Base-by-base conservation (phyloP, 768 basidiomycete genomes). In the Guyanaporus albipodus region DNA sequence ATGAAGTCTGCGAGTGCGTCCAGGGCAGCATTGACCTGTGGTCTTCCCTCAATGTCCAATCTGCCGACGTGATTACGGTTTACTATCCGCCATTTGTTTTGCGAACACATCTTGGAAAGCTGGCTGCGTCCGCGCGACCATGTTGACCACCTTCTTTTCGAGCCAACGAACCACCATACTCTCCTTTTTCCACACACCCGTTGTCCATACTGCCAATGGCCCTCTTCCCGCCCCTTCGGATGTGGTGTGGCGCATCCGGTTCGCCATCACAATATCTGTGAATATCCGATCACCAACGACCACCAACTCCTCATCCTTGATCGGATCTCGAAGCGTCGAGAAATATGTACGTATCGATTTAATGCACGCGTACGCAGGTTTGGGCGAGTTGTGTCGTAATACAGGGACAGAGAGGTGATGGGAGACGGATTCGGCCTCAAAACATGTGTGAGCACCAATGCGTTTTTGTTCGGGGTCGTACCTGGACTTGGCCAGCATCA, bases 261-360 rank as follows among this genome's bases (percentile, higher is more conserved):
- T 85, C 8, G 91, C 85, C 66, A 97, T 72, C 42, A 97, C 77
- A 15, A 93, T 69, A 62, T 99, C 95, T 0, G 95, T 99, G 58
- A 96, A 87, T 41, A 96, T 68, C 10, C 95, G 78, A 70, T 99
- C 95, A 0, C 95, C 95, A 11, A 99, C 83, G 29, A 97, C 67
- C 45, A 97, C 69, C 33, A 96, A 71, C 49, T 85, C 78, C 21
- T 82, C 70, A 52, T 82, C 78, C 23, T 70, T 65, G 34, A 91
- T 59, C 17, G 84, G 81, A n/a, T 60, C 57, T 8, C 59, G 67
- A 24, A 81, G 74, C 24, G 82, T 77, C 22, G 73, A 69, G 61
- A 97, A 96, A 71, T 96, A 93, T 34, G 66, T 60, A 8, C 79
- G 77, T 43, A 95, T 81, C n/a, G 77, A 71, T 9, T 67, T 52